Evolutionary conservation across 441 rosid species (phyloP).

Genomic region (Adansonia madagascariensis): DNA sequence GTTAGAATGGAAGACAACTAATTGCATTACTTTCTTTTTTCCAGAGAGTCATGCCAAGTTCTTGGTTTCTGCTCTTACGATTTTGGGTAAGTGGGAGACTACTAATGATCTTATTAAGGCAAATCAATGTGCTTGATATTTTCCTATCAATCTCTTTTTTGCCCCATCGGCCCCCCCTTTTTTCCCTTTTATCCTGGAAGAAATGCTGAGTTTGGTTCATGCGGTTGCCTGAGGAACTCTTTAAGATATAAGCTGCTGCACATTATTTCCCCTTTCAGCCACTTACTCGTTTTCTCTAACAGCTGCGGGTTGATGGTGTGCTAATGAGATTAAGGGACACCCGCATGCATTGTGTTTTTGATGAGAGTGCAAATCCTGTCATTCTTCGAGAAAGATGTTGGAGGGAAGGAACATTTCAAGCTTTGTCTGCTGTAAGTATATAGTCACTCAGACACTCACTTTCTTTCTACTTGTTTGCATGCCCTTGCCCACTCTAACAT

Average conservation of each 20-base stretch:
- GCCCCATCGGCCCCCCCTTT: neutral
- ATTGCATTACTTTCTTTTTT: slow-evolving; percentile 26
- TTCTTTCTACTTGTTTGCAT: slow-evolving; percentile 10
- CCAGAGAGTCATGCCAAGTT: slow-evolving; percentile 97
- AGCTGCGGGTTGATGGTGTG: slow-evolving; percentile 98
- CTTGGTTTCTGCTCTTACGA: slow-evolving; percentile 95
- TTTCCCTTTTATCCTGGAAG: neutral
- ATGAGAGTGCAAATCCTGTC: slow-evolving; percentile 48
- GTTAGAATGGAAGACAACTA: slow-evolving; percentile 9
- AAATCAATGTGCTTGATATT: slow-evolving; percentile 16
- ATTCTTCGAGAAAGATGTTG: slow-evolving; percentile 90
- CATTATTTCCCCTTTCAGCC: slow-evolving; percentile 15
- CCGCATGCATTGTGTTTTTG: slow-evolving; percentile 73
- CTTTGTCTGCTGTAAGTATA: slow-evolving; percentile 67
- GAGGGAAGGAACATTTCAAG: slow-evolving; percentile 82
- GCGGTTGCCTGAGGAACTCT: neutral
- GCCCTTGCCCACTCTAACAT: neutral
- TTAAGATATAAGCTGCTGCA: neutral
- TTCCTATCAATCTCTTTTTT: neutral
- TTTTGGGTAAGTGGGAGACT: slow-evolving; percentile 77
- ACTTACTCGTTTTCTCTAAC: slow-evolving; percentile 34
- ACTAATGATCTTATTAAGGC: neutral
- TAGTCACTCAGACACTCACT: slow-evolving; percentile 17
- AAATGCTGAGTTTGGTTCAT: neutral
- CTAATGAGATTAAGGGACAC: slow-evolving; percentile 96